Evolutionary conservation across 441 rosid genomes (phyloP), one percentile per base, ranked within the genome.

Genomic region (Erodium trifolium): DNA sequence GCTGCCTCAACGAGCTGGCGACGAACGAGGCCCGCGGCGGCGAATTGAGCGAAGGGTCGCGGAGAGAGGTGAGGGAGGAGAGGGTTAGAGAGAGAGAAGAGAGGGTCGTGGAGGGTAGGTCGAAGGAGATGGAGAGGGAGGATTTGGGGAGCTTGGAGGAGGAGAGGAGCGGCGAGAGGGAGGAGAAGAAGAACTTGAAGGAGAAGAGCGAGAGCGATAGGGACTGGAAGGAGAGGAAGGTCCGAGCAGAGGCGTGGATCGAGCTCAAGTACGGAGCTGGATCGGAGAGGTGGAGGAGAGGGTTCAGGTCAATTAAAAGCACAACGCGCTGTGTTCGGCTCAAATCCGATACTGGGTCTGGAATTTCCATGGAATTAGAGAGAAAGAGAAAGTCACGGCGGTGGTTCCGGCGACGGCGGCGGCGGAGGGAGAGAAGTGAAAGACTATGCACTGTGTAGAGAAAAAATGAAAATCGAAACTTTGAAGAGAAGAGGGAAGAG

Each of bases 181-280:
- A 94, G 67, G 99, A 90, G 67, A 94, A 88, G 83, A 92, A 94
- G 77, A 84, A 88, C 34, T 84, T 94, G 79, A 84, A 85, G 63
- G 96, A 81, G 80, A 88, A 94, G 45, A 94, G 86, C 23, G 94
- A 84, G 8, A 80, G 73, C 1, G 89, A 83, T 11, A 88, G 78
- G 12, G 84, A 80, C 12, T 87, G 82, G 76, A 87, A 88, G 11
- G 82, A 76, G 78, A 88, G 81, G 37, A 92, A 74, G 69, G 79
- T 71, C 80, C 80, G 81, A 62, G 85, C 84, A 59, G 90, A 70
- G 75, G 94, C 78, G 73, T 82, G 64, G 39, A 92, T 71, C 65
- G 84, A 63, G 67, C 73, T 55, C 17, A 83, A 31, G 80, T 81
- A 90, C 0, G 81, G 78, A 18, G 71, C 74, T 41, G 85, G 70